Conservation (phyloP, 441 rosid species). For the Oxalis stricta region DNA sequence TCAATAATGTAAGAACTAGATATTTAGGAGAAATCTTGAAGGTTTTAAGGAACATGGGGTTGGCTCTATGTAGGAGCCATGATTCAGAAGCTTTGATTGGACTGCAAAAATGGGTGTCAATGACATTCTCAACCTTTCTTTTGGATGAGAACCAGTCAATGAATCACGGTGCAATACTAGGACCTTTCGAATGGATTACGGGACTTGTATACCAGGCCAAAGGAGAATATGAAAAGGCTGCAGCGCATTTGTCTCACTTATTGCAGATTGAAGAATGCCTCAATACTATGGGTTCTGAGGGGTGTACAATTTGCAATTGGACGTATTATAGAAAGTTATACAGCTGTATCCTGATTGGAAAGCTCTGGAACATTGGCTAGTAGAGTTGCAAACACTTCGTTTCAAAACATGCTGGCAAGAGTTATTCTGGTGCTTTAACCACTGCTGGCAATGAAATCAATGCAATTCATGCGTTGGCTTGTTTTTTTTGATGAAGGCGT, state of each 20-base stretch:
- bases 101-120: slow-evolving; percentile 67
- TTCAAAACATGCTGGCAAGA: slow-evolving; percentile 91
- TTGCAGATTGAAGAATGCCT: slow-evolving; percentile 74
- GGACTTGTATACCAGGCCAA: slow-evolving; percentile 87
- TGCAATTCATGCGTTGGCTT: slow-evolving; percentile 85
- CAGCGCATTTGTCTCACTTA: slow-evolving; percentile 70
- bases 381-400: slow-evolving; percentile 82
- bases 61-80: slow-evolving; percentile 68
- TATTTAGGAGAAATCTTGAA: slow-evolving; percentile 55
- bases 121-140: slow-evolving; percentile 59
- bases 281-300: slow-evolving; percentile 76
- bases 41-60: slow-evolving; percentile 57
- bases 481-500: slow-evolving; percentile 86
- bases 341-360: slow-evolving; percentile 93
- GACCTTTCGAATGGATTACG: slow-evolving; percentile 62
- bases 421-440: slow-evolving; percentile 90
- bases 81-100: slow-evolving; percentile 78
- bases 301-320: slow-evolving; percentile 81
- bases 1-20: slow-evolving; percentile 37
- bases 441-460: slow-evolving; percentile 91
- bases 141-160: slow-evolving; percentile 46
- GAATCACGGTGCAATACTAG: slow-evolving; percentile 24
- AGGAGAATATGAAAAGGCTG: slow-evolving; percentile 80
- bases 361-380: slow-evolving; percentile 73
- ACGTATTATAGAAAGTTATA: slow-evolving; percentile 82